A percentile compares a stretch with the other conserved stretches of the same genome.
These are phyloP conservation scores for Amanita phalloides DNA, from an alignment of 768 basidiomycete species.

Conservation along the genomic window DNA sequence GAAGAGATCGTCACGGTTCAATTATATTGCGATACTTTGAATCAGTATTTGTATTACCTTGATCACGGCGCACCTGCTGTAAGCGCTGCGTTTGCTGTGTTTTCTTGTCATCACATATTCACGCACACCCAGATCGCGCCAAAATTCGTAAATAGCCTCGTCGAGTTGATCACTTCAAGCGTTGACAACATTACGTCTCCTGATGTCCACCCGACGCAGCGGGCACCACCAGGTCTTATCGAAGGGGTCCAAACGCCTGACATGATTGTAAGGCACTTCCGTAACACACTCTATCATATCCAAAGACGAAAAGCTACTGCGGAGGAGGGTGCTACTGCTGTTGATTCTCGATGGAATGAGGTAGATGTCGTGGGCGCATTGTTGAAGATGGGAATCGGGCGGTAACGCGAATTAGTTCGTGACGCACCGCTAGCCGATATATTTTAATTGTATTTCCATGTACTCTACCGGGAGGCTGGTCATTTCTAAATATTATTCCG, in stretches of 20 bases:
- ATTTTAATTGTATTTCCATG: too few species aligned
- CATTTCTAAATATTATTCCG: background rate
- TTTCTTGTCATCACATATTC: background rate
- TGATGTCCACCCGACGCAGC: constrained; percentile 81
- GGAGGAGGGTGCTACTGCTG: constrained; percentile 25
- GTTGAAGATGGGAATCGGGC: constrained; percentile 78
- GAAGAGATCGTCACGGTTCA: constrained; percentile 97
- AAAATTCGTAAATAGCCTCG: constrained; percentile 93
- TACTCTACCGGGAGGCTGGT: too few species aligned
- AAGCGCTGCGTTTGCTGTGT: constrained; percentile 19
- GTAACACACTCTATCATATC: constrained; percentile 81
- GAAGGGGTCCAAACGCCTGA: constrained; percentile 91
- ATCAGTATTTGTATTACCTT: constrained; percentile 93
- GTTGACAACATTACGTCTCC: constrained; percentile 87
- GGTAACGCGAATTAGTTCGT: constrained; percentile 20
- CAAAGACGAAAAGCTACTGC: constrained; percentile 56
- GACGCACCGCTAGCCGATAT: too few species aligned
- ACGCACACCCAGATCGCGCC: constrained; percentile 59
- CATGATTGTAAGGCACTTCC: constrained; percentile 90
- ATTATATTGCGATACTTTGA: constrained; percentile 91
- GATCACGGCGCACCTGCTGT: constrained; percentile 90
- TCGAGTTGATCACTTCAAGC: constrained; percentile 89
- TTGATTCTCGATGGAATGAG: constrained; percentile 63
- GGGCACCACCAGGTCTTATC: constrained; percentile 80
- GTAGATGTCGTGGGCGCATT: constrained; percentile 84